phyloP scores from a whole-genome alignment of 2,329 filamentous ascomycete species.

The Ophiostoma triangulosporum region DNA sequence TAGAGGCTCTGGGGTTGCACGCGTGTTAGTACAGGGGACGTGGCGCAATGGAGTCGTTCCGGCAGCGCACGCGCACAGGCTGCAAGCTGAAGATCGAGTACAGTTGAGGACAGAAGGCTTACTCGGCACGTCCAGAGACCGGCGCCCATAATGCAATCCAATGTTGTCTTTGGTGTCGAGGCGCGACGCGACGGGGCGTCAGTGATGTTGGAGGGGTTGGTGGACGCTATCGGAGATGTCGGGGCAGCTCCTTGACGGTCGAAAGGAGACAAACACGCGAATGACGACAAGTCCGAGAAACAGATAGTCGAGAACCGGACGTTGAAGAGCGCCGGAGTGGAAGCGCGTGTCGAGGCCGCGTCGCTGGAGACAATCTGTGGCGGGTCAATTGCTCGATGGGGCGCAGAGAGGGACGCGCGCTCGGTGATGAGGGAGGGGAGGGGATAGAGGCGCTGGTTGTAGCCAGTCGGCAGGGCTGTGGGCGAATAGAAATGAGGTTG shows the following conservation, averaged over 20 bases:
- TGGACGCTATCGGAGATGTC: too few relatives aligned
- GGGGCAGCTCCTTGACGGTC: too few relatives aligned
- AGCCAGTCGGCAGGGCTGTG: not conserved
- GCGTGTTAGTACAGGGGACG: not conserved
- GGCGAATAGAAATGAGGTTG: not conserved
- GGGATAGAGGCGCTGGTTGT: not conserved
- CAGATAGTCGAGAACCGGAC: not conserved
- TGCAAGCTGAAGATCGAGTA: not conserved
- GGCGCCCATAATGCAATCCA: conserved; percentile 9
- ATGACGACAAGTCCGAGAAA: not conserved
- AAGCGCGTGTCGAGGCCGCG: not conserved
- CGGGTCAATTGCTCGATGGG: not conserved
- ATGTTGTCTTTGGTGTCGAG: not conserved
- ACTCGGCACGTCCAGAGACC: conserved; percentile 7
- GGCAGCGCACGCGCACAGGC: not conserved
- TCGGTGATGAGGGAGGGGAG: not conserved
- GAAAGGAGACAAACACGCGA: not conserved
- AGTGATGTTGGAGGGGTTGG: not conserved
- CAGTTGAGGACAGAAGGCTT: not conserved
- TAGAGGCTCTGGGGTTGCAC: conserved; percentile 7
- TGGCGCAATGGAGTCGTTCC: not conserved
- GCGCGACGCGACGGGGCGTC: conserved; percentile 6
- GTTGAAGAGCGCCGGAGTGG: not conserved
- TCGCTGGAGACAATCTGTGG: not conserved
- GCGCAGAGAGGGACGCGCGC: not conserved